Conservation (phyloP, 2,329 filamentous ascomycete species). For the Orbilia javanica region DNA sequence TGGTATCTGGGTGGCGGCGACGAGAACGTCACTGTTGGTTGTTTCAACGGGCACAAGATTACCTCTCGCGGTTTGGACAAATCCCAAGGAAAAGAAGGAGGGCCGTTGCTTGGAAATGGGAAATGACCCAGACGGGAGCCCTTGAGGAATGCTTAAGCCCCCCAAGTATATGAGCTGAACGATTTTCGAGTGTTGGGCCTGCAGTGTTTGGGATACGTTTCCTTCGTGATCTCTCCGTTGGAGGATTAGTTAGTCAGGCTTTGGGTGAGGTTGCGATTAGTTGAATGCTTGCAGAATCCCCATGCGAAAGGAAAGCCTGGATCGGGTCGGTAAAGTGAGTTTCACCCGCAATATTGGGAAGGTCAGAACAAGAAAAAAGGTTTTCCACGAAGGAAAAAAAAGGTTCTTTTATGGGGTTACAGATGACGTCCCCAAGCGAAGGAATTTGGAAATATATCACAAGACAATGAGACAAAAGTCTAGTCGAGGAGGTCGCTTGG, state of each 20-base stretch:
- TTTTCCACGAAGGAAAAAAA: slow-evolving; percentile 35
- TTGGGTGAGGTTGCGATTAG: slow-evolving; percentile 40
- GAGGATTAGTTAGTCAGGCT: slow-evolving; percentile 10
- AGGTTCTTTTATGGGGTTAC: slow-evolving; percentile 32
- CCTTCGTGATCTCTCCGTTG: slow-evolving; percentile 25
- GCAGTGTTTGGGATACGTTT: not conserved
- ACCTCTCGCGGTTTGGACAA: slow-evolving; percentile 51
- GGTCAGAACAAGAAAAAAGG: slow-evolving; percentile 42
- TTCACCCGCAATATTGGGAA: slow-evolving; percentile 56
- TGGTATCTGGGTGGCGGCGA: slow-evolving; percentile 18
- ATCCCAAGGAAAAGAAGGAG: slow-evolving; percentile 12
- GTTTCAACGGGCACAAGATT: slow-evolving; percentile 40
- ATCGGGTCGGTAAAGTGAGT: slow-evolving; percentile 47
- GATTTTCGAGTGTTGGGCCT: not conserved
- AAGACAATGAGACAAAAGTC: slow-evolving; percentile 20
- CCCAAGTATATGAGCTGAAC: slow-evolving; percentile 3
- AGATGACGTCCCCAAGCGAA: slow-evolving; percentile 22
- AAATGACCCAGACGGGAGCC: not conserved
- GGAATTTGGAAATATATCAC: slow-evolving; percentile 38
- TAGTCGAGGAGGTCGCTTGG: slow-evolving; percentile 6
- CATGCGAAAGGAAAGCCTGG: slow-evolving; percentile 49
- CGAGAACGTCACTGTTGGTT: slow-evolving; percentile 16
- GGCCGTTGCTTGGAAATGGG: not conserved
- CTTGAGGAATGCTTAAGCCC: slow-evolving; percentile 12
- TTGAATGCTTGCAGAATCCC: slow-evolving; percentile 45